Conservation (phyloP, 495 filamentous ascomycete species). For the Daldinia bambusicola region DNA sequence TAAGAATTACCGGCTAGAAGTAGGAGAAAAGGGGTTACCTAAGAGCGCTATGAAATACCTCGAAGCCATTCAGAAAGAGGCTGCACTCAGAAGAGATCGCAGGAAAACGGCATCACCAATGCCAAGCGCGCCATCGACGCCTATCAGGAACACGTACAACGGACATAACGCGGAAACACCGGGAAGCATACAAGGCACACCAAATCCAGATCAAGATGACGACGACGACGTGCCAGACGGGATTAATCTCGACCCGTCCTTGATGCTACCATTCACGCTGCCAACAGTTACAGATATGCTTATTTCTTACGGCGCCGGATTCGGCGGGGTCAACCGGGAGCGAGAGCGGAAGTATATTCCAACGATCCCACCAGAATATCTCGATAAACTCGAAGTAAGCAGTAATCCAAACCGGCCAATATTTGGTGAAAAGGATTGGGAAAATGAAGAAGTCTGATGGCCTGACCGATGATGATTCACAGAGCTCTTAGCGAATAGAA, state of each 20-base stretch:
- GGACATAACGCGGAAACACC: slow-evolving; percentile 47
- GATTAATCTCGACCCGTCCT: slow-evolving; percentile 84
- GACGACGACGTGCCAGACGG: slow-evolving; percentile 72
- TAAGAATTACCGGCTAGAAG: slow-evolving; percentile 92
- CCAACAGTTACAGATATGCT: slow-evolving; percentile 98
- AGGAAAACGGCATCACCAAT: slow-evolving; percentile 53
- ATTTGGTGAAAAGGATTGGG: slow-evolving; percentile 62
- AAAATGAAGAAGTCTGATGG: slow-evolving; percentile 59
- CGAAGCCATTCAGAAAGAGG: slow-evolving; percentile 78
- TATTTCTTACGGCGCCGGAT: slow-evolving; percentile 91
- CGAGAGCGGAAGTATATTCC: slow-evolving; percentile 96
- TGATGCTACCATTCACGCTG: slow-evolving; percentile 93
- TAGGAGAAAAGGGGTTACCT: slow-evolving; percentile 90
- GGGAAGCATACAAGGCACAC: slow-evolving; percentile 47
- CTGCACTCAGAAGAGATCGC: slow-evolving; percentile 64
- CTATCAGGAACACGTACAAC: slow-evolving; percentile 50
- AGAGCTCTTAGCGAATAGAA: slow-evolving; percentile 30
- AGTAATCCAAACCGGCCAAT: slow-evolving; percentile 50
- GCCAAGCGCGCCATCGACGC: slow-evolving; percentile 53
- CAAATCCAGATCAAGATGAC: slow-evolving; percentile 55
- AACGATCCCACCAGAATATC: slow-evolving; percentile 90
- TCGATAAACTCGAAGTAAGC: slow-evolving; percentile 83
- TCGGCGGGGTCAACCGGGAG: slow-evolving; percentile 91
- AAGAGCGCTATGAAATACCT: slow-evolving; percentile 90
- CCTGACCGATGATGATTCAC: slow-evolving; percentile 21